A percentile compares a stretch with the other conserved stretches of the same genome.
phyloP scores from a whole-genome alignment of 106 monocot species.

The Xerophyta viscosa region DNA sequence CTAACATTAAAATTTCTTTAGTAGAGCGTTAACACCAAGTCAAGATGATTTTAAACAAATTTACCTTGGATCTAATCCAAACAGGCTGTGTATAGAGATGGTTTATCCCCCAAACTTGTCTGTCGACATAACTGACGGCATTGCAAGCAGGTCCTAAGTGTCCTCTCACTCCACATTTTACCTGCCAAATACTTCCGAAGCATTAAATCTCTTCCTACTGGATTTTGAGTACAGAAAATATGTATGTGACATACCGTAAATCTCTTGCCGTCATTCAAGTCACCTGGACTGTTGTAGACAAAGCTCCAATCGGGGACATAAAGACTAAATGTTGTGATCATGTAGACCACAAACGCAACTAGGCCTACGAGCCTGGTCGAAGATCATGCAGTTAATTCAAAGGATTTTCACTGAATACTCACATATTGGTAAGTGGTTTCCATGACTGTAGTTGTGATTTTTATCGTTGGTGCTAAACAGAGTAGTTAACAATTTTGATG shows the following conservation, averaged over 20 bases:
- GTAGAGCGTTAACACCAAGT: not conserved
- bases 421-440: too few species aligned
- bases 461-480: too few species aligned
- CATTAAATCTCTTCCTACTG: not conserved
- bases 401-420: too few species aligned
- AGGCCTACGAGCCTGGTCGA: constrained; percentile 2
- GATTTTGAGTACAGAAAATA: not conserved
- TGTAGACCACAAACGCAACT: constrained; percentile 1
- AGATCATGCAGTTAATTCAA: too few species aligned
- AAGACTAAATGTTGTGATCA: constrained; percentile 2
- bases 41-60: not conserved
- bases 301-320: constrained; percentile 10
- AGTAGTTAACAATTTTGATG: too few species aligned
- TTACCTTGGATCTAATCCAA: constrained; percentile 26
- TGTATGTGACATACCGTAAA: constrained; percentile 20
- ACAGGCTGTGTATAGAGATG: constrained; percentile 28
- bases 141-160: constrained; percentile 33
- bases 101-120: constrained; percentile 33
- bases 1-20: constrained; percentile 3
- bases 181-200: constrained; percentile 19
- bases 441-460: too few species aligned
- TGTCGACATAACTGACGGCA: constrained; percentile 33
- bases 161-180: constrained; percentile 35
- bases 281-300: not conserved
- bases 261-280: constrained; percentile 28